Base-by-base conservation (phyloP, 2,329 filamentous ascomycete genomes). In the Trichoderma pleuroti region DNA sequence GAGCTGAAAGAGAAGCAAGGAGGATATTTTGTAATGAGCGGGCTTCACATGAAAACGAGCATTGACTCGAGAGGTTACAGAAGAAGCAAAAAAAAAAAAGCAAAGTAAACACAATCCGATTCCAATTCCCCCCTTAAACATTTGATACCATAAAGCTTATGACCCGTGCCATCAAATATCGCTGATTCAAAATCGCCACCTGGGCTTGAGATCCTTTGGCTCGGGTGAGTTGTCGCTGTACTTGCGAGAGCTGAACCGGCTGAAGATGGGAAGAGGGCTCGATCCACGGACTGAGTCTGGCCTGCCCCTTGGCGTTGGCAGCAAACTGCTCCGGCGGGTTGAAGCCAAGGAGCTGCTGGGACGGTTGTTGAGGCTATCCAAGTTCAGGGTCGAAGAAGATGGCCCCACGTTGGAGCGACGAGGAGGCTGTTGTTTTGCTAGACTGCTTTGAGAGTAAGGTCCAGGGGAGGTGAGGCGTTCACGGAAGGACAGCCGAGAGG, bases 261-360 rank as follows among this genome's bases (percentile, higher is more conserved):
- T 82, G 0, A 84, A 81, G 2, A 84, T 62, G 28, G 84, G 80
- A 67, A 85, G 83, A 5, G 86, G 86, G 66, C 83, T 87, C 49
- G 82, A 81, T 21, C 86, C 86, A 16, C 80, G 80, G 21, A 80
- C 76, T 30, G 77, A 77, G 8, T 79, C 77, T 24, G 76, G 74
- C 54, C 74, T 79, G 4, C 76, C 74, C 30, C 77, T 83, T 0
- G 84, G 82, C 69, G 85, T 52, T 21, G 88, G 87, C 26, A 90
- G 79, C 70, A 90, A 75, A 74, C 87, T 89, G 5, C 79, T 82
- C 34, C 88, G 84, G 72, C 87, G 81, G 70, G 80, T 83, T 24
- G 79, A 82, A 8, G 87, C 85, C 57, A 90, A 75, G 4, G 88
- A 90, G 76, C 87, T 90, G 56, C 84, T 85, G 12, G 89, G 85